phyloP scores from a whole-genome alignment of 495 filamentous ascomycete species.

The Penicillium coffeae region DNA sequence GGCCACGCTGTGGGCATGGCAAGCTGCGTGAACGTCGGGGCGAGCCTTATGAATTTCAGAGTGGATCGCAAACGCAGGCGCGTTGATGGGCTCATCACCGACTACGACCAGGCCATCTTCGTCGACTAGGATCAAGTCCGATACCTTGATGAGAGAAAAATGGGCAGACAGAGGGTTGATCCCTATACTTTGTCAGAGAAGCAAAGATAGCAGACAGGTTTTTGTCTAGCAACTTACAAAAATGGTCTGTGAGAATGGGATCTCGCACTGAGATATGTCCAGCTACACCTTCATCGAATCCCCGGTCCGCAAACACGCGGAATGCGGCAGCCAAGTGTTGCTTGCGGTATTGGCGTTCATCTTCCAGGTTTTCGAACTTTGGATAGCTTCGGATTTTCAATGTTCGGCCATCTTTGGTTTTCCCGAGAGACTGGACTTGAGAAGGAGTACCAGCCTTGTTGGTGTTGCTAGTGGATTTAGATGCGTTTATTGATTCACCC shows the following conservation, averaged over 20 bases:
- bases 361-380: neutral
- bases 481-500: neutral
- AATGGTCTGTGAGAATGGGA: constrained; percentile 37
- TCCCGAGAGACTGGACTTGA: neutral
- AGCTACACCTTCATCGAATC: constrained; percentile 61
- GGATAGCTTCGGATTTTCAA: constrained; percentile 3
- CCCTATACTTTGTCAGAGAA: neutral
- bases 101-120: constrained; percentile 28
- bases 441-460: neutral
- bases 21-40: constrained; percentile 30
- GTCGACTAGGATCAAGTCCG: constrained; percentile 30
- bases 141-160: constrained; percentile 3
- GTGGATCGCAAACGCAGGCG: constrained; percentile 59
- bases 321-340: constrained; percentile 60
- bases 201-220: neutral
- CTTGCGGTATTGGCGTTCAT: constrained; percentile 56
- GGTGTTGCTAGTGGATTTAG: neutral
- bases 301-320: constrained; percentile 51
- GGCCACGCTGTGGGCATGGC: constrained; percentile 29
- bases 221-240: neutral
- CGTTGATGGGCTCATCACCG: constrained; percentile 47
- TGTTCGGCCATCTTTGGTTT: constrained; percentile 1
- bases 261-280: constrained; percentile 65
- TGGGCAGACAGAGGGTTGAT: constrained; percentile 1
- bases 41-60: constrained; percentile 22